phyloP scores from a whole-genome alignment of 1,284 basidiomycete species.

The Volvariella surrecta region DNA sequence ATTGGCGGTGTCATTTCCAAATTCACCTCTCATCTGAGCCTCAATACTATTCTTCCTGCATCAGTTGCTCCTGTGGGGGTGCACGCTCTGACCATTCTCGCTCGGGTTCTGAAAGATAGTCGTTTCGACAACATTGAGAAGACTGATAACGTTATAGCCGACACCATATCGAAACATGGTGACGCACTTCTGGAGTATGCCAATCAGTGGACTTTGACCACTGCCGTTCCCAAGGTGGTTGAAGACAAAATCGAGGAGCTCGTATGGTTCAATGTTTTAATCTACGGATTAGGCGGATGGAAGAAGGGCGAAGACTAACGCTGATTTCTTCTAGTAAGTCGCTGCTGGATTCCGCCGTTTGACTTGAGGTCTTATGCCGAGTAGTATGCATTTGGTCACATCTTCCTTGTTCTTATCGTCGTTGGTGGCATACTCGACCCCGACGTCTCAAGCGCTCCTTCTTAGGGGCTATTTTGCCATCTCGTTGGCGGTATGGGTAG shows the following conservation, averaged over 20 bases:
- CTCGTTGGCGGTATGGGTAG: constrained; percentile 31
- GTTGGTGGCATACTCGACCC: constrained; percentile 25
- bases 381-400: constrained; percentile 47
- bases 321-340: constrained; percentile 36
- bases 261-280: constrained; percentile 29
- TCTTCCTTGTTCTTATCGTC: constrained; percentile 42
- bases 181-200: constrained; percentile 33
- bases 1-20: constrained; percentile 6
- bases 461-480: constrained; percentile 34
- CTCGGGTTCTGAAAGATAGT: constrained; percentile 36
- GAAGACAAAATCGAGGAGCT: constrained; percentile 40
- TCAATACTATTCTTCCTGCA: constrained; percentile 7
- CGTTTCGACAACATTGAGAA: constrained; percentile 20
- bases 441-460: constrained; percentile 27
- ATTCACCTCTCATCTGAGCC: constrained; percentile 1
- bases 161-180: constrained; percentile 26
- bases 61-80: constrained; percentile 8
- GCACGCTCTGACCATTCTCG: constrained; percentile 36
- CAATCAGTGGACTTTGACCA: constrained; percentile 38
- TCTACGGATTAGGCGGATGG: constrained; percentile 37
- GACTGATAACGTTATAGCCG: constrained; percentile 14
- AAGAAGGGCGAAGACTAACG: constrained; percentile 22
- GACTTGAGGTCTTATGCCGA: neutral
- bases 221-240: constrained; percentile 21
- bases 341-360: neutral